A percentile compares a stretch with the other conserved stretches of the same genome.
These are phyloP conservation scores for Mortierella sp. DNA, from an alignment of 371 early-diverging fungal species.

Conservation along the genomic window DNA sequence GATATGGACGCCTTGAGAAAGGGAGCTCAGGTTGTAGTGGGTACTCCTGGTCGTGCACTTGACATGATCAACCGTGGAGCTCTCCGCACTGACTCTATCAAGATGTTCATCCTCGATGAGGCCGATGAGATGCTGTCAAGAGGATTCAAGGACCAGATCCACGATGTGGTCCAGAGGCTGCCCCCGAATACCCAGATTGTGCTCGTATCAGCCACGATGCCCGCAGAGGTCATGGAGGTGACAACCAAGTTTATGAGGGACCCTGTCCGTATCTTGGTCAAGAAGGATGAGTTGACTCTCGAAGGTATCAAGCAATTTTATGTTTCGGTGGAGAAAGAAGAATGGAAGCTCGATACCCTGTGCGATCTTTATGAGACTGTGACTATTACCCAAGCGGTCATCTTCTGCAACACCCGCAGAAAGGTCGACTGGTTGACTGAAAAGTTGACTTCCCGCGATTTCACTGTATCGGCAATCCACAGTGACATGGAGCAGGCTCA, in stretches of 20 bases:
- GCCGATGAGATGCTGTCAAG: constrained; percentile 97
- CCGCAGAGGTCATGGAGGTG: constrained; percentile 91
- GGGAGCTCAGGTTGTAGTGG: constrained; percentile 89
- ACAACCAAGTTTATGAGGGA: constrained; percentile 94
- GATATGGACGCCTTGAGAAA: constrained; percentile 78
- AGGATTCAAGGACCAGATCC: constrained; percentile 96
- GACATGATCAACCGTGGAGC: constrained; percentile 94
- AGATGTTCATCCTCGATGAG: constrained; percentile 97
- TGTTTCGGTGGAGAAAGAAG: constrained; percentile 92
- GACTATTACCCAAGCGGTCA: constrained; percentile 95
- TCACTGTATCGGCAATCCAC: constrained; percentile 97
- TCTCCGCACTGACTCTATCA: constrained; percentile 82
- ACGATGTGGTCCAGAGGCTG: constrained; percentile 90
- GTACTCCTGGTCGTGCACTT: constrained; percentile 95
- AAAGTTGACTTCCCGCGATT: constrained; percentile 85
- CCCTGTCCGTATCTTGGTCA: constrained; percentile 94
- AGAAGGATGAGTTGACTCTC: constrained; percentile 96
- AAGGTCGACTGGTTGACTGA: constrained; percentile 95
- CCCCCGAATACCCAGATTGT: constrained; percentile 91
- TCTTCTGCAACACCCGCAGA: constrained; percentile 96
- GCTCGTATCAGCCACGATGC: constrained; percentile 94
- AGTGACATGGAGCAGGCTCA: constrained; percentile 97
- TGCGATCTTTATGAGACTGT: constrained; percentile 94
- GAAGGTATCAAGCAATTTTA: constrained; percentile 96
- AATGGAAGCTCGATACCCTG: constrained; percentile 91